These are phyloP conservation scores for Hericium rajendrae DNA, from an alignment of 768 basidiomycete species.

Conservation along the genomic window DNA sequence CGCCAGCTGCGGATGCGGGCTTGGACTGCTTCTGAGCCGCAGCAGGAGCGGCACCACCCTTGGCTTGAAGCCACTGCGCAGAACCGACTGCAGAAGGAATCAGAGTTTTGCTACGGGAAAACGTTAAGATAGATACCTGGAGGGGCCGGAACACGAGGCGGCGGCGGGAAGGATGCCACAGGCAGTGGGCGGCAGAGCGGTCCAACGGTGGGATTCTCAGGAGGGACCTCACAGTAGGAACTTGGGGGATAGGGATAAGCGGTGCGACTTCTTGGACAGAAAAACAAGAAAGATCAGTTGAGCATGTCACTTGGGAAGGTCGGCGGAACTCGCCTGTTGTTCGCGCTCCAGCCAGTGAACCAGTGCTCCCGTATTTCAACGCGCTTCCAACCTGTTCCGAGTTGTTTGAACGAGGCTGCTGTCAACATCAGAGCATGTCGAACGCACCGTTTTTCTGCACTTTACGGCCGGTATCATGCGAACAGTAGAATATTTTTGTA, in stretches of 20 bases:
- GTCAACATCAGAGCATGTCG: too few relatives aligned
- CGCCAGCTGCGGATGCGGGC: not conserved
- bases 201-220: constrained; percentile 28
- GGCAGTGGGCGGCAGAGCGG: constrained; percentile 38
- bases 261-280: constrained; percentile 9
- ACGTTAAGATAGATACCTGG: constrained; percentile 21
- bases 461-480: constrained; percentile 25
- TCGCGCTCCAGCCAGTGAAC: constrained; percentile 26
- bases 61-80: constrained; percentile 11
- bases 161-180: constrained; percentile 18
- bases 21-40: not conserved
- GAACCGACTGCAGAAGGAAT: constrained; percentile 8
- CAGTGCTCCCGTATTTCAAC: constrained; percentile 33
- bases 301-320: not conserved
- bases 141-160: constrained; percentile 19
- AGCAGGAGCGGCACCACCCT: not conserved
- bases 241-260: constrained; percentile 32
- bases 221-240: constrained; percentile 29
- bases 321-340: constrained; percentile 19
- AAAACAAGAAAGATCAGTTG: too few relatives aligned
- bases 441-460: constrained; percentile 37
- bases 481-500: constrained; percentile 32
- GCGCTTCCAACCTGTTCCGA: constrained; percentile 36
- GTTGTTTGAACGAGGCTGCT: not conserved
- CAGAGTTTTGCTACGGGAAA: not conserved